Percentiles rank a stretch among this genome's conserved stretches.
Conservation (phyloP, 768 basidiomycete species). For the Tylopilus balloui region DNA sequence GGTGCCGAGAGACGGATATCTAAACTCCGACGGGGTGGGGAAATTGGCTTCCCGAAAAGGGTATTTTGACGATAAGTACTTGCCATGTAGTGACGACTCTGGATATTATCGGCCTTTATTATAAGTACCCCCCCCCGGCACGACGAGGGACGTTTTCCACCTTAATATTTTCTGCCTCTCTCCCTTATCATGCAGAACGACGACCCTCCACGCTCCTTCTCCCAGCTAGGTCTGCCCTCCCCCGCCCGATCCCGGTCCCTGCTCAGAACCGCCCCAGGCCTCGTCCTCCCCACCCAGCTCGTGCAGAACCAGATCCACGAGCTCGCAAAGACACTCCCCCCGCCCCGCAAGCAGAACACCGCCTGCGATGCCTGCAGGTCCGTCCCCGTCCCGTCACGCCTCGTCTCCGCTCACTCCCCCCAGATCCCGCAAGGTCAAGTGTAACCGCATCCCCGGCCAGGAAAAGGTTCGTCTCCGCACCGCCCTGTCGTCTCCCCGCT, state of each 20-base stretch:
- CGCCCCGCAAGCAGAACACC: slow-evolving; percentile 89
- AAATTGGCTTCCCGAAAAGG: slow-evolving; percentile 4
- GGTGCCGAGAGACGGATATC: slow-evolving; percentile 27
- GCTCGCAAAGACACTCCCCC: slow-evolving; percentile 71
- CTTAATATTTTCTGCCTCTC: slow-evolving; percentile 25
- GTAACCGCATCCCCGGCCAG: slow-evolving; percentile 74
- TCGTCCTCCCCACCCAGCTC: slow-evolving; percentile 58
- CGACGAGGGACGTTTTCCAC: slow-evolving; percentile 16
- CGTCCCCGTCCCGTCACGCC: slow-evolving; percentile 6
- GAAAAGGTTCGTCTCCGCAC: slow-evolving; percentile 57
- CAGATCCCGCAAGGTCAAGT: slow-evolving; percentile 86
- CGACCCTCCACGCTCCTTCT: slow-evolving; percentile 30
- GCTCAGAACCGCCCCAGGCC: slow-evolving; percentile 37
- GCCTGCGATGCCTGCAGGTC: slow-evolving; percentile 92
- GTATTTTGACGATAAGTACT: slow-evolving; percentile 23
- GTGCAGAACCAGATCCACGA: slow-evolving; percentile 83
- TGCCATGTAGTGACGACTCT: slow-evolving; percentile 11
- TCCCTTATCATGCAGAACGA: slow-evolving; percentile 31
- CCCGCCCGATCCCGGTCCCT: not conserved
- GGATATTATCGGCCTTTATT: slow-evolving; percentile 16
- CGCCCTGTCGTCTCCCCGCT: slow-evolving; percentile 1
- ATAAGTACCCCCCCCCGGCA: slow-evolving; percentile 24
- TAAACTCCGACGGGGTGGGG: slow-evolving; percentile 23
- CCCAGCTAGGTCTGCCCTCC: slow-evolving; percentile 26
- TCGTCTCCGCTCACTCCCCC: not conserved